Base-by-base conservation (phyloP, 306 rosid species). In the Spatholobus suberectus region DNA sequence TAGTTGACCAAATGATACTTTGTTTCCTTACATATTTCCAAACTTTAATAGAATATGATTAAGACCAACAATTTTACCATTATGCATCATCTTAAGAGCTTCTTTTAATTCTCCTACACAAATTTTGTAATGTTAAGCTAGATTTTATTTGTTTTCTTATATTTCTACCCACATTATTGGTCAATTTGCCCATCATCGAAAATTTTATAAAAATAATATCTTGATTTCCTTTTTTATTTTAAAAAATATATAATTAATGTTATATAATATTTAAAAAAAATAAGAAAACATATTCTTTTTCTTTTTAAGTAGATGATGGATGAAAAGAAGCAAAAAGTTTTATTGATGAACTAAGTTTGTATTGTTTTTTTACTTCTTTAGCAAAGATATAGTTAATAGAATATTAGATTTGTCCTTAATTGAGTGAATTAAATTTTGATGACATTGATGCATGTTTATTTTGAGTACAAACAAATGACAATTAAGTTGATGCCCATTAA, bases 371-470 rank as follows among this genome's bases (percentile, higher is more conserved):
- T n/a, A n/a, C n/a, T n/a, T n/a, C n/a, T n/a, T 35, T 29, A 20
- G 41, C 57, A 57, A 68, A 59, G 68, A 61, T 46, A 14, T 38
- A 8, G 57, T 58, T 18, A 29, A 62, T 73, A 26, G 62, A 49
- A 5, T 57, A 61, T 9, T 15, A 24, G 0, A 55, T 76, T 55
- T 21, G 78, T 41, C 21, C 2, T 68, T 46, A 80, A 74, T 59
- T 24, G 74, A 21, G 9, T 12, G 12, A 5, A 69, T 69, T 12
- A 21, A 29, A 38, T 20, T 14, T 7, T 6, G 23, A 27, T 74
- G 77, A 46, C 41, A 72, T 61, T 54, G 69, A 83, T 80, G 85
- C 35, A 80, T 71, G 35, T 35, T 12, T 24, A 81, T 66, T 32
- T 2, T 14, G 73, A 35, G 59, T 57, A 57, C 7, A 69, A 75